phyloP scores from a whole-genome alignment of 2,329 filamentous ascomycete species.

The Xylaria sp. region DNA sequence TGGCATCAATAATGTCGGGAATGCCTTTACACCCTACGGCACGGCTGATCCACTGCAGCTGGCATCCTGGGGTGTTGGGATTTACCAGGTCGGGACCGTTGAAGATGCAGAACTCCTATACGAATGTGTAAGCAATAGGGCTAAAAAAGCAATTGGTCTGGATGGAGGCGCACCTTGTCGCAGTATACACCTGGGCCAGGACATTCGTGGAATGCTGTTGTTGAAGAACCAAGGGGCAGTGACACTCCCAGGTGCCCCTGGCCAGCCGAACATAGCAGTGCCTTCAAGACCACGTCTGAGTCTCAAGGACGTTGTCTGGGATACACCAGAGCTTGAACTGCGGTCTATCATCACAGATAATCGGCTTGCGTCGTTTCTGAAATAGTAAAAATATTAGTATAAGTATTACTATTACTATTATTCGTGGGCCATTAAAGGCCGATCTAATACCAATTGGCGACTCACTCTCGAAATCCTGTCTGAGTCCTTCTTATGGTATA shows the following conservation, averaged over 20 bases:
- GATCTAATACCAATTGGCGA: not conserved
- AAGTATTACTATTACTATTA: not conserved
- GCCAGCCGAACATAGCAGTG: constrained; percentile 17
- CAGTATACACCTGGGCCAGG: constrained; percentile 18
- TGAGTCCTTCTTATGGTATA: not conserved
- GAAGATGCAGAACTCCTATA: constrained; percentile 54
- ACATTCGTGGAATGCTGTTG: constrained; percentile 27
- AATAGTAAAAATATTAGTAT: not conserved
- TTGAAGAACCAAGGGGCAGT: constrained; percentile 26
- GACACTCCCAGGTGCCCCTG: constrained; percentile 20
- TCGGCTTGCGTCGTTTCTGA: not conserved
- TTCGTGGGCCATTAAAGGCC: not conserved
- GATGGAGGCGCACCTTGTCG: not conserved
- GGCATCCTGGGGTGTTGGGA: constrained; percentile 56
- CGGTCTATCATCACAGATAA: constrained; percentile 29
- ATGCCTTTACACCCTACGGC: constrained; percentile 68
- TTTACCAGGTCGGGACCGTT: constrained; percentile 63
- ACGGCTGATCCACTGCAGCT: constrained; percentile 60
- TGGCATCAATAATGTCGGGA: constrained; percentile 67
- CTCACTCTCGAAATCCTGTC: not conserved
- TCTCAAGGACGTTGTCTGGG: constrained; percentile 37
- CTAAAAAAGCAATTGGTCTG: constrained; percentile 34
- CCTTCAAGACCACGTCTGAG: constrained; percentile 29
- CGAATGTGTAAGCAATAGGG: constrained; percentile 35
- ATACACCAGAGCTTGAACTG: constrained; percentile 32